Base-by-base conservation (phyloP, 1,284 basidiomycete genomes). In the Phenoliferia sp. region DNA sequence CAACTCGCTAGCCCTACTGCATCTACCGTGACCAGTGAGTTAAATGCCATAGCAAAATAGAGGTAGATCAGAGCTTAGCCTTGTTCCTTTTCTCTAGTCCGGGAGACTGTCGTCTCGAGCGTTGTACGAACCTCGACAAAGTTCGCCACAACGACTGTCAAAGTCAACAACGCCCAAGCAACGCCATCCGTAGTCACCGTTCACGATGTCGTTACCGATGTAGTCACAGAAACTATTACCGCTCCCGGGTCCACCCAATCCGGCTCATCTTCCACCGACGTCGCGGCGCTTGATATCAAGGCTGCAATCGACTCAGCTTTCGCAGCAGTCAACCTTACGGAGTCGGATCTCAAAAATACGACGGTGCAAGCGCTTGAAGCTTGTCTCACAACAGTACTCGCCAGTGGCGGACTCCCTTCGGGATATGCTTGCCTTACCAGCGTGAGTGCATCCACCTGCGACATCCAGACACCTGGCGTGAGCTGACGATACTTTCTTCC, bases 381-480 rank as follows among this genome's bases (percentile, higher is more conserved):
- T 22, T 75, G 74, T 58, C 50, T 75, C 28, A 36, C 58, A 16
- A 66, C 68, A 1, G 74, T 75, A 1, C 58, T 75, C 32, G 60
- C 65, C 15, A 59, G 62, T 28, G 74, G 74, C 5, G 74, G 74
- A 16, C 44, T 75, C 16, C 74, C 74, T 17, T 64, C 65, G 10
- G 73, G 73, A 2, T 75, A 74, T 62, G 64, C 70, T 22, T 75
- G 74, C 65, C 39, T 75, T 44, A 73, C 72, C 1, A 56, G 61
- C 36, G 54, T 56, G 54, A 56, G 54, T 56, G 7, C 22, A 54
- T 26, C 29, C 50, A 54, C 50, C n/a, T 54, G n/a, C n/a, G n/a
- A n/a, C 50, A 7, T 54, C n/a, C 50, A 54, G 50, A 7, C 50
- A n/a, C 10, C 50, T 54, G 22, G 7, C 10, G 7, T 44, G 39